Conservation (phyloP, 2,329 filamentous ascomycete genomes). For the Blastomyces silverae region DNA sequence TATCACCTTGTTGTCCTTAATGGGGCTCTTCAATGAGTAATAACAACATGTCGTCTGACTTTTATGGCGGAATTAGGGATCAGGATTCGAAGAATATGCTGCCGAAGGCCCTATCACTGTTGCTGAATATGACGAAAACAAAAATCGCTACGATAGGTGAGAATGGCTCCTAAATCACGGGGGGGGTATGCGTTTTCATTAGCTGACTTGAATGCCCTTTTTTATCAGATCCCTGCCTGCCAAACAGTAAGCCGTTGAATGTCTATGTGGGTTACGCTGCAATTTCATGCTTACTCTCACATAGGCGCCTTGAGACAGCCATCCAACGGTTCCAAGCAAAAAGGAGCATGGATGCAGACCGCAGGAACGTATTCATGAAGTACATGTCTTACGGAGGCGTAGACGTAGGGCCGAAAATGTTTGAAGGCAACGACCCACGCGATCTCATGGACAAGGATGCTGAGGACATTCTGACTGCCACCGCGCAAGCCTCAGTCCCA, state of each 20-base stretch:
- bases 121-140: conserved; percentile 59
- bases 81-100: conserved; percentile 74
- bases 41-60: background rate
- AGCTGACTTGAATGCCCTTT: background rate
- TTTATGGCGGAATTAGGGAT: conserved; percentile 37
- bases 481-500: conserved; percentile 43
- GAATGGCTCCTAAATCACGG: conserved; percentile 27
- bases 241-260: conserved; percentile 46
- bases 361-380: conserved; percentile 62
- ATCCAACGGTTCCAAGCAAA: conserved; percentile 73
- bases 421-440: conserved; percentile 56
- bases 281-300: background rate
- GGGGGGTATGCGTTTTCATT: background rate
- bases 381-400: conserved; percentile 82
- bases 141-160: conserved; percentile 60
- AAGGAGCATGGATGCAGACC: conserved; percentile 62
- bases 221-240: conserved; percentile 47
- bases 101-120: conserved; percentile 73
- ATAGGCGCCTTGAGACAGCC: conserved; percentile 72
- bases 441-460: conserved; percentile 57
- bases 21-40: background rate
- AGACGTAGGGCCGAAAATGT: conserved; percentile 55
- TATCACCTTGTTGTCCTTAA: background rate
- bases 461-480: conserved; percentile 57
- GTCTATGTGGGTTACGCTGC: background rate